Conservation (phyloP, 306 rosid species). For the Trifolium subterraneum region DNA sequence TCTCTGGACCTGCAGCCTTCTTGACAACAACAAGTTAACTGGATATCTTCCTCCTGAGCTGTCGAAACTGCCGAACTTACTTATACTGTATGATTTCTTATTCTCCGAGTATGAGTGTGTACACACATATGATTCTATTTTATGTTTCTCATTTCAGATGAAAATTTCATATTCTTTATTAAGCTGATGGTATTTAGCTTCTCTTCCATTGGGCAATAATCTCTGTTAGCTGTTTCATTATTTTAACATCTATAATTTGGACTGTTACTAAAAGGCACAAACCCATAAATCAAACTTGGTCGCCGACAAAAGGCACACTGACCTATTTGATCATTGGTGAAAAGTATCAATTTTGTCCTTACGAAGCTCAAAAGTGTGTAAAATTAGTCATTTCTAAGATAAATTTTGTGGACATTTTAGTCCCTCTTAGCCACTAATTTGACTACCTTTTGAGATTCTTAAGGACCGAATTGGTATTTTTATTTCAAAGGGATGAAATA, state of each 20-base stretch:
- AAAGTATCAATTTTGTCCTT: not conserved
- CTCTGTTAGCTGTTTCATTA: too few species aligned
- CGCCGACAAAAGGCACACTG: not conserved
- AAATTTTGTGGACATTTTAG: not conserved
- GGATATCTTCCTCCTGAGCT: conserved; percentile 79
- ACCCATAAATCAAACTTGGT: too few species aligned
- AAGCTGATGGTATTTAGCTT: conserved; percentile 26
- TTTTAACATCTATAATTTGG: too few species aligned
- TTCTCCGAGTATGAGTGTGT: conserved; percentile 15
- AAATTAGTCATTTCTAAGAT: not conserved
- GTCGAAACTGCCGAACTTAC: conserved; percentile 54
- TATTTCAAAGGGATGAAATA: not conserved
- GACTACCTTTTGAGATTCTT: not conserved
- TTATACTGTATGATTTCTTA: conserved; percentile 56
- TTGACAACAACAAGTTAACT: conserved; percentile 87
- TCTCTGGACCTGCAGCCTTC: conserved; percentile 72
- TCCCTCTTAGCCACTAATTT: too few species aligned
- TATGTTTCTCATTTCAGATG: not conserved
- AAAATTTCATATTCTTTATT: not conserved
- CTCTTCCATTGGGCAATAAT: not conserved
- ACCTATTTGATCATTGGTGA: not conserved
- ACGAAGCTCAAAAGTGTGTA: not conserved
- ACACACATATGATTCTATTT: not conserved
- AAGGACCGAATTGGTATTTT: not conserved
- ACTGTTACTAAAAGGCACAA: too few species aligned